Evolutionary conservation across 169 alveolate species (phyloP).

Genomic region (Perkinsus olseni): DNA sequence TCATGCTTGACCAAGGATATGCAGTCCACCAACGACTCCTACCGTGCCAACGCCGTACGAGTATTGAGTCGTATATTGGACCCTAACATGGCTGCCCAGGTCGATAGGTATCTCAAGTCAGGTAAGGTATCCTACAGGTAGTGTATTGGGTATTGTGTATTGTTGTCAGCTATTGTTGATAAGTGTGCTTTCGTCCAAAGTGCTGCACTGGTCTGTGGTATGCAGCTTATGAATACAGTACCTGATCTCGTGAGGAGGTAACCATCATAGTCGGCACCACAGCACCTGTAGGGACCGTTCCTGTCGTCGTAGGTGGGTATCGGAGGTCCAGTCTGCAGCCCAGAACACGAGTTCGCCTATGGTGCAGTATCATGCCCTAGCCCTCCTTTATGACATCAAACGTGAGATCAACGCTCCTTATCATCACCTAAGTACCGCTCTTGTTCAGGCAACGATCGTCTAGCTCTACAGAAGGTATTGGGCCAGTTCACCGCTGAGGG

Average conservation of each 20-base stretch:
- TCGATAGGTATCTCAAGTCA: constrained; percentile 85
- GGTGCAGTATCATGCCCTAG: constrained; percentile 89
- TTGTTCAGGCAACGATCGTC: constrained; percentile 48
- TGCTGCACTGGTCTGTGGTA: constrained; percentile 83
- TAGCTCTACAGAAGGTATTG: constrained; percentile 59
- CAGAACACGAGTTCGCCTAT: constrained; percentile 39
- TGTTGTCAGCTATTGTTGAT: constrained; percentile 74
- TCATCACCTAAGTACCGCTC: background rate
- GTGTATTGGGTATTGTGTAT: background rate
- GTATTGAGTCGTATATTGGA: constrained; percentile 87
- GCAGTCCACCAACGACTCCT: constrained; percentile 80
- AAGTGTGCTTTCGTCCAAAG: constrained; percentile 82
- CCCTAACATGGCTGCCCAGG: constrained; percentile 78
- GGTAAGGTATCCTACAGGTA: background rate
- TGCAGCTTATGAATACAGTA: constrained; percentile 67
- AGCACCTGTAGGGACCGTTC: background rate
- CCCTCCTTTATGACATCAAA: constrained; percentile 81
- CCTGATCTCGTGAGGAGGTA: constrained; percentile 76
- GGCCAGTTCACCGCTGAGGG: constrained; percentile 17
- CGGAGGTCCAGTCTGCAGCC: constrained; percentile 40
- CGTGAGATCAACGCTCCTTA: background rate
- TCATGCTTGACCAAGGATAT: constrained; percentile 89
- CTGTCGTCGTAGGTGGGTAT: constrained; percentile 28
- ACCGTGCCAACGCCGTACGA: constrained; percentile 90
- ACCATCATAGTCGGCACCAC: background rate